Evolutionary conservation across 352 stramenopile species (phyloP).

Genomic region (Globisporangium irregulare): DNA sequence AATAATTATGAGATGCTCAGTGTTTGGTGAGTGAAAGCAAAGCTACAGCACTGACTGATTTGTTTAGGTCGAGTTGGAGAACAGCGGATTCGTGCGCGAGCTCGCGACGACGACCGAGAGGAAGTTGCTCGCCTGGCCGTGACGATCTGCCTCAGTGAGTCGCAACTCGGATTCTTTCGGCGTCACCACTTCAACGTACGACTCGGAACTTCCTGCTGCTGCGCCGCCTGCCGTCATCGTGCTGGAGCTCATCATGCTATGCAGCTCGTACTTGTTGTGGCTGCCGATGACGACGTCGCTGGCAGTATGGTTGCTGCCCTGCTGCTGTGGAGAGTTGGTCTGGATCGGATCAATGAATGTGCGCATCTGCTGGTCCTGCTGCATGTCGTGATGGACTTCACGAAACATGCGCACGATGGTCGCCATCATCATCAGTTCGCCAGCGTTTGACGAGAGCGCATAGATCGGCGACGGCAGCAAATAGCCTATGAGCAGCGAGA

Average conservation of each 20-base stretch:
- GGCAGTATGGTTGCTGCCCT: constrained; percentile 13
- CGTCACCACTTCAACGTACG: constrained; percentile 39
- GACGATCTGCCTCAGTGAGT: constrained; percentile 37
- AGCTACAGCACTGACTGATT: neutral
- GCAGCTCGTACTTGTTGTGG: constrained; percentile 33
- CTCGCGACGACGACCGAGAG: constrained; percentile 59
- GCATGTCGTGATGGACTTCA: constrained; percentile 81
- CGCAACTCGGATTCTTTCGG: constrained; percentile 44
- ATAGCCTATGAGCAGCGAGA: constrained; percentile 68
- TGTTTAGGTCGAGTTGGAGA: constrained; percentile 11
- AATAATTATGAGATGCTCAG: neutral
- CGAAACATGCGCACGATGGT: constrained; percentile 84
- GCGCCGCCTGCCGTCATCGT: neutral
- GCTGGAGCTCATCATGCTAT: constrained; percentile 1
- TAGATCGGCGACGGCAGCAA: constrained; percentile 74
- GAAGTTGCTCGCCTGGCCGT: constrained; percentile 31
- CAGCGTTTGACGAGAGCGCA: constrained; percentile 67
- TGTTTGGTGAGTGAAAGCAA: neutral
- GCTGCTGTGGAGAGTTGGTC: constrained; percentile 21
- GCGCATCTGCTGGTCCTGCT: constrained; percentile 71
- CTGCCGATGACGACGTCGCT: constrained; percentile 20
- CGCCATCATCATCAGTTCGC: constrained; percentile 75
- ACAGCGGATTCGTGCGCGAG: constrained; percentile 61
- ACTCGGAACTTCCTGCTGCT: constrained; percentile 2
- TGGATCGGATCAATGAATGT: constrained; percentile 65